Evolutionary conservation across 2,329 filamentous ascomycete genomes (phyloP), one percentile per base, ranked within the genome.

Genomic region (Thelonectria rubi): DNA sequence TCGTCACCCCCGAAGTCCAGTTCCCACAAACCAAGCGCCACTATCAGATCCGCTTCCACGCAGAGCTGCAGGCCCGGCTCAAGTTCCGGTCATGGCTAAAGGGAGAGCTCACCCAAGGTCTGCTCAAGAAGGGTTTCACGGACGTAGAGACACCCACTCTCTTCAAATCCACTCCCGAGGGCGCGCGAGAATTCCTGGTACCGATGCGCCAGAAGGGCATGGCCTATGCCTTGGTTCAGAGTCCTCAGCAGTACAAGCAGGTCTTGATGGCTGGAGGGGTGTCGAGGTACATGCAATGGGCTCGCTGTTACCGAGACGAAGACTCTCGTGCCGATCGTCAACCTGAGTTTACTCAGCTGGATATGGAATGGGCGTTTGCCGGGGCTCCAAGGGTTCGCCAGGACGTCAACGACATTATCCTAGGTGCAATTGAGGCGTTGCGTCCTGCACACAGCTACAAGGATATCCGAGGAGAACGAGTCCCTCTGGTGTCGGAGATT

Each of bases 211-310:
- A 84, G 37, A 84, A 83, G 1, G 93, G 92, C 0, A 80, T 88
- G 62, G 93, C 92, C 3, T 99, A 98, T 76, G 95, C 95, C 9
- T 81, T 99, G 18, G 94, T 94, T 0, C 96, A 99, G 75, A 98
- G 94, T 67, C 95, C 95, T 0, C 95, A 99, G 76, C 95, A 99
- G 76, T 99, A 98, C 75, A 99, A 99, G 79, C 95, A 99, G 79
- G 92, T 97, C 2, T 84, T 99, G 43, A 98, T 99, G 93, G 92
- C 93, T 0, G 91, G 91, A 63, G 94, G 94, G 0, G 85, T 97
- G 11, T 80, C 84, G 1, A 87, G 85, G 42, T 99, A 99, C 75
- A 96, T 90, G 76, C 95, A 99, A 72, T 93, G 97, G 78, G 96
- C 95, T 2, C 90, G 88, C 65, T 99, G 95, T 74, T 99, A 97